Percentiles rank a stretch among this genome's conserved stretches.
Evolutionary conservation across 2,329 filamentous ascomycete genomes (phyloP).

Genomic region (Pseudopyrenochaeta lycopersici): DNA sequence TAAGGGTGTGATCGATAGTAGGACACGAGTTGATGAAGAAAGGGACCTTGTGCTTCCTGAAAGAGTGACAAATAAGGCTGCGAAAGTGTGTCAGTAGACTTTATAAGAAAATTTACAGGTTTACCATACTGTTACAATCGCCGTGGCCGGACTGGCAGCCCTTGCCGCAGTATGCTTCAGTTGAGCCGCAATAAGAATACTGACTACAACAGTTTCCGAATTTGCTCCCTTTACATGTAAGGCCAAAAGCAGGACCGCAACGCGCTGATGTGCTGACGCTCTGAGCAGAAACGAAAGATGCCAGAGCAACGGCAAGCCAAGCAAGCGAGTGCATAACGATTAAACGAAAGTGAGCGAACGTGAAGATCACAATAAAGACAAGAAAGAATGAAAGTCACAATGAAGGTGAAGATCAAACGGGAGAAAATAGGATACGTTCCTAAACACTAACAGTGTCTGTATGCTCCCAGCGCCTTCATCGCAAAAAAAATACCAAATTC

Average conservation of each 20-base stretch:
- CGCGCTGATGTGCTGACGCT: slow-evolving; percentile 1
- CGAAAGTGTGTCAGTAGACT: not conserved
- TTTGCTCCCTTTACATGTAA: slow-evolving; percentile 16
- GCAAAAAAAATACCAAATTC: too few relatives aligned
- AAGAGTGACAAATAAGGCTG: not conserved
- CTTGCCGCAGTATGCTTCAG: slow-evolving; percentile 4
- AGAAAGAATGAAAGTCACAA: too few relatives aligned
- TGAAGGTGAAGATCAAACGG: too few relatives aligned
- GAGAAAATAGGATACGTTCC: too few relatives aligned
- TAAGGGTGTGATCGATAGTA: not conserved
- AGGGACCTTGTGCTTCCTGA: not conserved
- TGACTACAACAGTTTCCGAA: slow-evolving; percentile 20
- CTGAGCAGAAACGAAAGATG: not conserved
- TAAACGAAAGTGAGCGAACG: not conserved
- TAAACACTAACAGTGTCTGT: too few relatives aligned
- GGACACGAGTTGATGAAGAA: not conserved
- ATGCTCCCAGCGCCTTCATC: too few relatives aligned
- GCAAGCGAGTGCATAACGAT: not conserved
- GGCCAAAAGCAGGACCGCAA: slow-evolving; percentile 13
- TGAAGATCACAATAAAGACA: too few relatives aligned
- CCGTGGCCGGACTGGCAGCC: slow-evolving; percentile 9
- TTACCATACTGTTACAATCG: slow-evolving; percentile 1
- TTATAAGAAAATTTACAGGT: not conserved
- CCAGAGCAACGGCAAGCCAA: not conserved
- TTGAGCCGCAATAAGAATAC: slow-evolving; percentile 12